Percentiles rank a stretch among this genome's conserved stretches.
Evolutionary conservation across 352 stramenopile species (phyloP).

Genomic region (Globisporangium camurandrum): DNA sequence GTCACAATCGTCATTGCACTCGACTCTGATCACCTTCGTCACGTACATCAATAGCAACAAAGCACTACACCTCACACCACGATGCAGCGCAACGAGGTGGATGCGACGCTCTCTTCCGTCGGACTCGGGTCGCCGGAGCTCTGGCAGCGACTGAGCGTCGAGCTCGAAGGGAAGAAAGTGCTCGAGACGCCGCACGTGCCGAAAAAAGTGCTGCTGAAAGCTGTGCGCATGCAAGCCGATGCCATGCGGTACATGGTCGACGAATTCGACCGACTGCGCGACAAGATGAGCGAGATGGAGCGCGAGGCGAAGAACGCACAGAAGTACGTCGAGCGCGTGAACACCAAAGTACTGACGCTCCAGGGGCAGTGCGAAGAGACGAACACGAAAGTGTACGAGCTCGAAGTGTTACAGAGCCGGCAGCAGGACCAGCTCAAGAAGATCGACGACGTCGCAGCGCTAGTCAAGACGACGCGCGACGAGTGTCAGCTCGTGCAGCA

Average conservation of each 20-base stretch:
- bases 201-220: conserved; percentile 81
- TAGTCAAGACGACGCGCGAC: conserved; percentile 40
- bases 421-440: conserved; percentile 61
- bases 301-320: conserved; percentile 64
- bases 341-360: conserved; percentile 69
- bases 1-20: too few relatives aligned
- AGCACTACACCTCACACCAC: neutral
- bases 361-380: conserved; percentile 68
- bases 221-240: conserved; percentile 73
- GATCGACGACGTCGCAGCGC: conserved; percentile 56
- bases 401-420: conserved; percentile 49
- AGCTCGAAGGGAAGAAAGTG: conserved; percentile 73
- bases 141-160: conserved; percentile 69
- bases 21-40: too few relatives aligned
- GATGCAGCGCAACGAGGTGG: conserved; percentile 83
- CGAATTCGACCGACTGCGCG: conserved; percentile 73
- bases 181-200: conserved; percentile 73
- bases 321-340: conserved; percentile 72
- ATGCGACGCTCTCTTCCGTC: conserved; percentile 49
- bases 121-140: conserved; percentile 69
- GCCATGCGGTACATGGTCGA: conserved; percentile 80
- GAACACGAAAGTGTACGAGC: conserved; percentile 50
- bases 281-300: conserved; percentile 75
- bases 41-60: too few relatives aligned
- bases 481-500: conserved; percentile 39